Base-by-base conservation (phyloP, 345 rosid species). In the Cardiospermum halicacabum region DNA sequence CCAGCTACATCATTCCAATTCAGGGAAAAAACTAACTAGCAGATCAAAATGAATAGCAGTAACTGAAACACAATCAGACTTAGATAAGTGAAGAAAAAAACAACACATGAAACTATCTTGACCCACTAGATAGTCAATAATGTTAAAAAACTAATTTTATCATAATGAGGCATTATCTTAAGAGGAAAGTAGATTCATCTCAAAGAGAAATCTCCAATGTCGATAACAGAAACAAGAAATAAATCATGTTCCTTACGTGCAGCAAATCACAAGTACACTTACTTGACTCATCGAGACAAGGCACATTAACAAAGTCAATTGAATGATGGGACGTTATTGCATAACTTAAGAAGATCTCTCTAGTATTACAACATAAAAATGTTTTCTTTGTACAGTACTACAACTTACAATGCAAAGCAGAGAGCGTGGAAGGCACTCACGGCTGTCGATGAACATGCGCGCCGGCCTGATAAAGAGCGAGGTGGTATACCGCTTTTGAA, bases 381-480 rank as follows among this genome's bases (percentile, higher is more conserved):
- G 53, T 22, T 15, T 27, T 31, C 18, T 28, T 26, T 25, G 27
- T 47, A 43, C n/a, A n/a, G n/a, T 16, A 28, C 16, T 16, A 58
- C 55, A 27, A 37, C 45, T 50, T 24, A 70, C 47, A 39, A 21
- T 11, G 45, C 62, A 25, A 53, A 18, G 39, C 43, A 30, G 19
- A 30, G 19, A 18, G 37, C 43, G 11, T 34, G 16, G 19, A 53
- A 30, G 58, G 57, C 48, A 5, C 30, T 61, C 36, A 77, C 2
- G 64, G 53, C 55, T 73, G 85, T 24, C 73, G 55, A 55, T 69
- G 79, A 3, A 68, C 74, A 55, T 69, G 79, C 5, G 68, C 74
- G 60, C 69, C 84, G 42, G 76, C 61, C 53, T 82, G 87, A 69
- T 74, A 80, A 47, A 82, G 79, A 48, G 82, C 67, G 28, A 85